Evolutionary conservation across 495 filamentous ascomycete species (phyloP).

Genomic region (Penicillium malachiteum): DNA sequence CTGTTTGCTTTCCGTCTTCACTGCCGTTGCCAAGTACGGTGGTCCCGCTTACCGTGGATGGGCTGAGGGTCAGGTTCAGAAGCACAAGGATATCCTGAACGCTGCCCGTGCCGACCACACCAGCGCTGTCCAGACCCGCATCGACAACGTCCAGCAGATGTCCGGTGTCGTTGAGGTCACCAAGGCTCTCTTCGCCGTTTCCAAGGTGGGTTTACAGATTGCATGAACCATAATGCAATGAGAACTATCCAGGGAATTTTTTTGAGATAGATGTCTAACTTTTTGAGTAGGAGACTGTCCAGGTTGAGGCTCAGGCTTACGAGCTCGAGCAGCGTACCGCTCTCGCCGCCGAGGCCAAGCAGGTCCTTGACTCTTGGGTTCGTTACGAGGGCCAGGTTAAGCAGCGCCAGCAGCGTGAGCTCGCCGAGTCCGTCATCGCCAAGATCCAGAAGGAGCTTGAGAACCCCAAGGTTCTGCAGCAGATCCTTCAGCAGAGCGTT

Average conservation of each 20-base stretch:
- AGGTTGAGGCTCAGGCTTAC: slow-evolving; percentile 91
- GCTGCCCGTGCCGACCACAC: slow-evolving; percentile 91
- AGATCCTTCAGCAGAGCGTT: slow-evolving; percentile 94
- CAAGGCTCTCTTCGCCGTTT: slow-evolving; percentile 94
- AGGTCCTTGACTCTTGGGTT: slow-evolving; percentile 96
- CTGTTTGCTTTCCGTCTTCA: slow-evolving; percentile 86
- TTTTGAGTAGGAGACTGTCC: slow-evolving; percentile 78
- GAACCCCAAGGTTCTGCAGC: slow-evolving; percentile 90
- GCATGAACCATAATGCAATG: no score
- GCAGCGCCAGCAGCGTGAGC: slow-evolving; percentile 94
- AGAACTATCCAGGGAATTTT: no score
- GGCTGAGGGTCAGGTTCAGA: slow-evolving; percentile 81
- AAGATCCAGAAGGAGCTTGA: slow-evolving; percentile 98
- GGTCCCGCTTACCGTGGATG: slow-evolving; percentile 90
- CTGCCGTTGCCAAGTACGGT: slow-evolving; percentile 82
- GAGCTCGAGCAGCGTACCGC: slow-evolving; percentile 95
- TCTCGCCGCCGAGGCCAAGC: slow-evolving; percentile 86
- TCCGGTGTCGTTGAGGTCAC: slow-evolving; percentile 91
- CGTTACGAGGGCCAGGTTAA: slow-evolving; percentile 98
- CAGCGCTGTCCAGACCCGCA: slow-evolving; percentile 86
- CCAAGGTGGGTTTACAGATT: slow-evolving; percentile 63
- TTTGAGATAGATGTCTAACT: background rate
- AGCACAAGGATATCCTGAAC: slow-evolving; percentile 91
- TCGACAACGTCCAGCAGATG: slow-evolving; percentile 90
- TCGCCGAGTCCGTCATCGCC: slow-evolving; percentile 85